Evolutionary conservation across 805 yeast genomes (phyloP).

Genomic region (Suhomyces sp.): DNA sequence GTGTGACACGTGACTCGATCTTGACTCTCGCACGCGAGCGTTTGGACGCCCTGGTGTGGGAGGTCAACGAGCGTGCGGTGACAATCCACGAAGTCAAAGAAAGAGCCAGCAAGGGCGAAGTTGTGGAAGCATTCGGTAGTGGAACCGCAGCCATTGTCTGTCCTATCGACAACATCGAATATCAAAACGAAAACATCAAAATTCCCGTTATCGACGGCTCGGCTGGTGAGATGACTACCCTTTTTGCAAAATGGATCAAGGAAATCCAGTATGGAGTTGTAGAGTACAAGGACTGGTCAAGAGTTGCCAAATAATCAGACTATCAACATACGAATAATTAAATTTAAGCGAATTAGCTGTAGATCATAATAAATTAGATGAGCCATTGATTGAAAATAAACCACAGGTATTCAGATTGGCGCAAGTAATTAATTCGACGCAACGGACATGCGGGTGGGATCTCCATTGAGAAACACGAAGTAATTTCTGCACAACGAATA

Average conservation of each 20-base stretch:
- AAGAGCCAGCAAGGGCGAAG: constrained; percentile 72
- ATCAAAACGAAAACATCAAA: constrained; percentile 62
- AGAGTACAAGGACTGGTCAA: constrained; percentile 57
- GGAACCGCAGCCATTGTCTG: constrained; percentile 98
- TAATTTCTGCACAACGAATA: too few species aligned
- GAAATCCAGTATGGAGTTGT: constrained; percentile 86
- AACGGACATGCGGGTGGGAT: background rate
- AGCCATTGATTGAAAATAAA: background rate
- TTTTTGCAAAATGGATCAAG: constrained; percentile 79
- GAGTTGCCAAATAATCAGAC: constrained; percentile 20
- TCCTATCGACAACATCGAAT: constrained; percentile 86
- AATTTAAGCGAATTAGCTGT: background rate
- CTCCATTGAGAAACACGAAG: too few species aligned
- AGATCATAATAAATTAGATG: background rate
- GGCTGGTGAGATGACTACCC: constrained; percentile 76
- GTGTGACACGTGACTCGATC: constrained; percentile 94
- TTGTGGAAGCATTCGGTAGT: constrained; percentile 92
- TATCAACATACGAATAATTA: background rate
- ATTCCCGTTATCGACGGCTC: constrained; percentile 81
- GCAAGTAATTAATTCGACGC: background rate
- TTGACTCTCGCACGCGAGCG: constrained; percentile 71
- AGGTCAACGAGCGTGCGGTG: constrained; percentile 74
- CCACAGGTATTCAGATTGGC: background rate
- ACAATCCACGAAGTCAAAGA: constrained; percentile 79
- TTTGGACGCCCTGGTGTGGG: constrained; percentile 76